These are phyloP conservation scores for Pichia sp. DNA, from an alignment of 1,139 yeast species.

Conservation along the genomic window DNA sequence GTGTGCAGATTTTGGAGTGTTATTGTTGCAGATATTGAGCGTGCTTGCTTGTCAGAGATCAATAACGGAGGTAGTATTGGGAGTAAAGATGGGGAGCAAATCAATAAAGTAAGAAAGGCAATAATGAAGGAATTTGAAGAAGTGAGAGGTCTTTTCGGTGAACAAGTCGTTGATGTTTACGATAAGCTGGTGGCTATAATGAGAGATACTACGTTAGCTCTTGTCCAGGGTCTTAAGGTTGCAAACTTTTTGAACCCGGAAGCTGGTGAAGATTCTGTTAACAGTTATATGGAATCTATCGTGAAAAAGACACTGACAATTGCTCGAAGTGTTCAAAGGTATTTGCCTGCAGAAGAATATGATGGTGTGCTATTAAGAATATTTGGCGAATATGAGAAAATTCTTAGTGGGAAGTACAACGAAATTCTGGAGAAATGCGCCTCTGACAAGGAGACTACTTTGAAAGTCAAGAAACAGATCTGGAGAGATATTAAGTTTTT, in stretches of 20 bases:
- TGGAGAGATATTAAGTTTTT: slow-evolving; percentile 62
- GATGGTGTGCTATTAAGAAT: slow-evolving; percentile 49
- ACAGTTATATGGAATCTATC: slow-evolving; percentile 59
- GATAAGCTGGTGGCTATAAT: slow-evolving; percentile 63
- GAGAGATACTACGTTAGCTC: slow-evolving; percentile 52
- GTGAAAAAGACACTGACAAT: slow-evolving; percentile 66
- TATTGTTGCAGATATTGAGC: slow-evolving; percentile 12
- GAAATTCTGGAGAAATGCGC: not conserved
- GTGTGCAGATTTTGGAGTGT: slow-evolving; percentile 31
- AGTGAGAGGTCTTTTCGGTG: slow-evolving; percentile 38
- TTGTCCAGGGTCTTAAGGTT: slow-evolving; percentile 6
- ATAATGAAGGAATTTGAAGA: slow-evolving; percentile 35
- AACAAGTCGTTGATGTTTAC: slow-evolving; percentile 65
- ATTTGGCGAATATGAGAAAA: slow-evolving; percentile 56
- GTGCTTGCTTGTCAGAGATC: slow-evolving; percentile 11
- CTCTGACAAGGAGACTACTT: not conserved
- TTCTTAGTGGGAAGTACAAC: slow-evolving; percentile 48
- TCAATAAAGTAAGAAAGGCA: slow-evolving; percentile 1
- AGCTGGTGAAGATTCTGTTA: not conserved
- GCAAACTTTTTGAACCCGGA: not conserved
- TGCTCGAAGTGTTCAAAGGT: slow-evolving; percentile 54
- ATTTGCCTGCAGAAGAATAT: slow-evolving; percentile 53
- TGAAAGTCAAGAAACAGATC: slow-evolving; percentile 39
- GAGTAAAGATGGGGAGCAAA: not conserved
- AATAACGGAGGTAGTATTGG: slow-evolving; percentile 3